Evolutionary conservation across 2,329 filamentous ascomycete genomes (phyloP).

Genomic region (Ploettnerulaceae sp.): DNA sequence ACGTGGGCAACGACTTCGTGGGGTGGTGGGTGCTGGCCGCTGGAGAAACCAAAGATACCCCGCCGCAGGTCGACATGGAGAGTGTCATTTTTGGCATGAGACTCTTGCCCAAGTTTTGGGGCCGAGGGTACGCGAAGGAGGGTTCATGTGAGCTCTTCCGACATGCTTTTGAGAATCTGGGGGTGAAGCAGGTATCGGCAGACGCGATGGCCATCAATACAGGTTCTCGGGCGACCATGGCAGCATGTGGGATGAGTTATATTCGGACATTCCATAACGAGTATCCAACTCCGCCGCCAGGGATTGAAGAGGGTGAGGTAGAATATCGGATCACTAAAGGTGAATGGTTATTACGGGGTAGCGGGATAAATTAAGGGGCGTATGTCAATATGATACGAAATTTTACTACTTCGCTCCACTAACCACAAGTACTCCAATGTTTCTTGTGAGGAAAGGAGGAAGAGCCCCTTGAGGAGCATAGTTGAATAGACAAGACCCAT

Average conservation of each 20-base stretch:
- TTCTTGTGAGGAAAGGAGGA: no score
- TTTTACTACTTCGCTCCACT: background rate
- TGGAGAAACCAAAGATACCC: background rate
- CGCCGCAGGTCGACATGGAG: slow-evolving; percentile 1
- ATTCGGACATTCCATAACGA: slow-evolving; percentile 3
- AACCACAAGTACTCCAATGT: no score
- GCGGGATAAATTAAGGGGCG: background rate
- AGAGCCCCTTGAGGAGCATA: no score
- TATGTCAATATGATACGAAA: background rate
- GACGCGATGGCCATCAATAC: slow-evolving; percentile 1
- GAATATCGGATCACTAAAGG: slow-evolving; percentile 2
- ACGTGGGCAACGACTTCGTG: background rate
- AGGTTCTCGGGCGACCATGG: background rate
- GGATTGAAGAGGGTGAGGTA: slow-evolving; percentile 4
- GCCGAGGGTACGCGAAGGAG: slow-evolving; percentile 3
- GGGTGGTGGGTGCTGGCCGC: slow-evolving; percentile 5
- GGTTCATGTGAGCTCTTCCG: slow-evolving; percentile 4
- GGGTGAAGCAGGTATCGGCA: slow-evolving; percentile 5
- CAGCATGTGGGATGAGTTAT: slow-evolving; percentile 3
- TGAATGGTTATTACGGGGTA: background rate
- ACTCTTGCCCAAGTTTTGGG: slow-evolving; percentile 5
- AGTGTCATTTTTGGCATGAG: slow-evolving; percentile 4
- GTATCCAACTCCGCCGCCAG: slow-evolving; percentile 2
- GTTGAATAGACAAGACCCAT: no score
- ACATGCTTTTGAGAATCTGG: slow-evolving; percentile 1